Base-by-base conservation (phyloP, 2,329 filamentous ascomycete species). In the Arthrobotrys sphaeroides region DNA sequence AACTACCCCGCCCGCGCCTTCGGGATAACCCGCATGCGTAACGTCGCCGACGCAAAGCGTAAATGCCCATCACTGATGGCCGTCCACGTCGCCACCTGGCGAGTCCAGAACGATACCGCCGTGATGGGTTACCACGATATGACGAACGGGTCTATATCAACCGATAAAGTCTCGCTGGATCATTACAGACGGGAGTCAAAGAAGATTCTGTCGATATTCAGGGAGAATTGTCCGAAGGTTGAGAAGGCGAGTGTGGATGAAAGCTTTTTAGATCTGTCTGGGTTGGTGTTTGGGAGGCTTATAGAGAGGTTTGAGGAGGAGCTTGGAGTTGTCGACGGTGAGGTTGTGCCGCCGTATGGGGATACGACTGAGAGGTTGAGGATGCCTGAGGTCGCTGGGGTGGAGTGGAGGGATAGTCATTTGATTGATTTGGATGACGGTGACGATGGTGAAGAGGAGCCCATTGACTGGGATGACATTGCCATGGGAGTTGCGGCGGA, bases 211-310 rank as follows among this genome's bases (percentile, higher is more conserved):
- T 87, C 89, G 9, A 83, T 80, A 51, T 79, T 80, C 31, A 67
- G 78, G 9, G 57, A 60, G 16, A 59, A 73, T 6, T 79, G 79
- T 24, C 76, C 76, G 3, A 76, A 77, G n/a, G 77, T 78, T 36
- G 79, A 99, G 84, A 99, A 98, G 82, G 95, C 94, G 16, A 90
- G 93, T 80, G 91, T 98, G 66, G 95, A 99, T 81, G 95, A 99
- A 83, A 93, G 97, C 6, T 99, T 97, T 81, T 84, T 98, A 74
- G 95, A 99, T 82, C 83, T 99, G 57, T 96, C 93, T 7, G 90
- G 91, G 0, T 91, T 97, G 75, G 87, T 97, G 2, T 91, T 96
- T 82, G 86, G 86, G 1, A 85, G 91, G 26, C 84, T 99, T 55
- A 83, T 97, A 42, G 86, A 91, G 78, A 85, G 91, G 60, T 97